Conservation (phyloP, 441 rosid species). For the Populus tomentosa region DNA sequence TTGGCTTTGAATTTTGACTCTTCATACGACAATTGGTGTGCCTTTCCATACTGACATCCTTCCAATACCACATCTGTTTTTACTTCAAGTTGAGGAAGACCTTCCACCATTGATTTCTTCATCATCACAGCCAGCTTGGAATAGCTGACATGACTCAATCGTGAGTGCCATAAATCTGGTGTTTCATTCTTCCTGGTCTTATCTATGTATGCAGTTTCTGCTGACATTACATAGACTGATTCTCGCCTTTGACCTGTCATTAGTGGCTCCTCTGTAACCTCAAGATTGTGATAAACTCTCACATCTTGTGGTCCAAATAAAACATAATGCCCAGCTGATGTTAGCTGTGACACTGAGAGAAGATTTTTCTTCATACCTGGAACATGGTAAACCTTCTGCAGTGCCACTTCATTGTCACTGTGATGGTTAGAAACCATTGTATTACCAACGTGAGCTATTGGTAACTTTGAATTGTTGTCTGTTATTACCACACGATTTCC, state of each 20-base stretch:
- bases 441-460: too few relatives aligned
- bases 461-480: too few relatives aligned
- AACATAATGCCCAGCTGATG: not conserved
- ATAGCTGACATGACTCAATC: not conserved
- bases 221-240: not conserved
- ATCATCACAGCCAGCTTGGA: not conserved
- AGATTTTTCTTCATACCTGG: too few relatives aligned
- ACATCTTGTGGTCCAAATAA: not conserved
- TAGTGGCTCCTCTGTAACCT: not conserved
- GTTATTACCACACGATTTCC: too few relatives aligned
- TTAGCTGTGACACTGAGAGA: not conserved
- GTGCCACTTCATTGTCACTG: too few relatives aligned
- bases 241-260: not conserved
- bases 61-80: not conserved
- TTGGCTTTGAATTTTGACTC: slow-evolving; percentile 4
- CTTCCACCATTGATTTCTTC: not conserved
- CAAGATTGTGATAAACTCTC: not conserved
- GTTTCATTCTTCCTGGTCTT: not conserved
- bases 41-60: not conserved
- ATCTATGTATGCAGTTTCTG: not conserved
- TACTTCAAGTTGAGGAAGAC: not conserved
- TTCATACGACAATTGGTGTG: not conserved
- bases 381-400: too few relatives aligned
- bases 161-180: not conserved
- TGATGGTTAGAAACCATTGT: too few relatives aligned